Conservation (phyloP, 2,329 filamentous ascomycete species). For the Ophiostoma himal-ulmi region DNA sequence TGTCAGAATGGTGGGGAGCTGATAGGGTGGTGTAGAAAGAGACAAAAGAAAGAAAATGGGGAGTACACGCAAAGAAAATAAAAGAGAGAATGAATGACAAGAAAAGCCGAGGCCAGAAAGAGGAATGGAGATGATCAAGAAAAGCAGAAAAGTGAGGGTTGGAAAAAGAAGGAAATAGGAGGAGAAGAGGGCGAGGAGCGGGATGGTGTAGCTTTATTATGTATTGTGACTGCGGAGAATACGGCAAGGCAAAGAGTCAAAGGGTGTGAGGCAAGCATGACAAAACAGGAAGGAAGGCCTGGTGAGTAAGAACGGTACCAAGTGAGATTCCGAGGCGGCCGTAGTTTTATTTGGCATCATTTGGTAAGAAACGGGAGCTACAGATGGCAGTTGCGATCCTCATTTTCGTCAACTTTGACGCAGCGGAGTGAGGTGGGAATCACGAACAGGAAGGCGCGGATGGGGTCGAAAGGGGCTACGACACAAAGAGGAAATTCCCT, state of each 20-base stretch:
- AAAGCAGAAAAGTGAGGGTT: slow-evolving; percentile 15
- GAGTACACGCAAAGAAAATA: slow-evolving; percentile 17
- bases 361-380: neutral
- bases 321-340: slow-evolving; percentile 14
- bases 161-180: neutral
- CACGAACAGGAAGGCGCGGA: slow-evolving; percentile 11
- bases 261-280: slow-evolving; percentile 12
- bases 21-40: slow-evolving; percentile 18
- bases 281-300: slow-evolving; percentile 12
- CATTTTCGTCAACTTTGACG: neutral
- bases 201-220: slow-evolving; percentile 16
- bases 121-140: neutral
- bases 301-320: slow-evolving; percentile 11
- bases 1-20: slow-evolving; percentile 16
- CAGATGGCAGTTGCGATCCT: slow-evolving; percentile 18
- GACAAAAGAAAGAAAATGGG: slow-evolving; percentile 22
- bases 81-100: slow-evolving; percentile 8
- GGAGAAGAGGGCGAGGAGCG: neutral
- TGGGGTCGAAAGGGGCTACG: slow-evolving; percentile 13
- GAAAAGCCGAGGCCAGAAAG: slow-evolving; percentile 14
- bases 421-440: slow-evolving; percentile 14
- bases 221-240: neutral
- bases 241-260: neutral
- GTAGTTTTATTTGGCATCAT: neutral
- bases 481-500: neutral